phyloP scores from a whole-genome alignment of 768 basidiomycete genomes.

The Amanita pallidorosea region DNA sequence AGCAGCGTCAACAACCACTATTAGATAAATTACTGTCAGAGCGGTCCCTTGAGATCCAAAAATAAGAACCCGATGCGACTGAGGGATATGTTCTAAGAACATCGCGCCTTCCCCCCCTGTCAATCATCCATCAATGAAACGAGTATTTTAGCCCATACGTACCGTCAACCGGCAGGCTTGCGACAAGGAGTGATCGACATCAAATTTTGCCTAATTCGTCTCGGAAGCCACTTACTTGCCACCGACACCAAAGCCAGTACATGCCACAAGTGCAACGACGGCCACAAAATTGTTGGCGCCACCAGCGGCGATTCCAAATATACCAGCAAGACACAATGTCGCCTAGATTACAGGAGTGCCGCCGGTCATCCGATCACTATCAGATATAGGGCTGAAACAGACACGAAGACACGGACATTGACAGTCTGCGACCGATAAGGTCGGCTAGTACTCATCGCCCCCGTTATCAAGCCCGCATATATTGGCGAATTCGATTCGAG shows the following conservation, averaged over 20 bases:
- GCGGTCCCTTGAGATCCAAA: slow-evolving; percentile 1
- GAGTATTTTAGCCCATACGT: slow-evolving; percentile 4
- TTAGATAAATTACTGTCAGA: neutral
- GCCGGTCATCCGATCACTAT: neutral
- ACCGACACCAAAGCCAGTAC: slow-evolving; percentile 38
- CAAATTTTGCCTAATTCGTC: slow-evolving; percentile 12
- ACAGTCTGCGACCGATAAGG: slow-evolving; percentile 33
- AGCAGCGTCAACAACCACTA: slow-evolving; percentile 47
- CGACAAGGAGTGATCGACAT: slow-evolving; percentile 6
- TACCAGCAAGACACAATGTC: slow-evolving; percentile 24
- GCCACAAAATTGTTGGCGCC: slow-evolving; percentile 33
- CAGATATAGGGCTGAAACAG: neutral
- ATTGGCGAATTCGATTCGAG: slow-evolving; percentile 35
- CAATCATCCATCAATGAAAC: neutral
- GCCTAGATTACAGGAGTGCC: slow-evolving; percentile 9
- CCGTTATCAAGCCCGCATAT: slow-evolving; percentile 37
- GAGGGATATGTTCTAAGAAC: slow-evolving; percentile 33
- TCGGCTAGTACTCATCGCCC: slow-evolving; percentile 36
- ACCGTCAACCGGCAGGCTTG: slow-evolving; percentile 38
- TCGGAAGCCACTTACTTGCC: slow-evolving; percentile 29
- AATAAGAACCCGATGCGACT: slow-evolving; percentile 25
- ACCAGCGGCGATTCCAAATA: slow-evolving; percentile 42
- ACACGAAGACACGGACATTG: slow-evolving; percentile 18
- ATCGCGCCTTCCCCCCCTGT: slow-evolving; percentile 22
- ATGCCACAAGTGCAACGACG: slow-evolving; percentile 34